phyloP scores from a whole-genome alignment of 371 early-diverging fungal genomes.

The Thermomucor indicae-seudaticae region DNA sequence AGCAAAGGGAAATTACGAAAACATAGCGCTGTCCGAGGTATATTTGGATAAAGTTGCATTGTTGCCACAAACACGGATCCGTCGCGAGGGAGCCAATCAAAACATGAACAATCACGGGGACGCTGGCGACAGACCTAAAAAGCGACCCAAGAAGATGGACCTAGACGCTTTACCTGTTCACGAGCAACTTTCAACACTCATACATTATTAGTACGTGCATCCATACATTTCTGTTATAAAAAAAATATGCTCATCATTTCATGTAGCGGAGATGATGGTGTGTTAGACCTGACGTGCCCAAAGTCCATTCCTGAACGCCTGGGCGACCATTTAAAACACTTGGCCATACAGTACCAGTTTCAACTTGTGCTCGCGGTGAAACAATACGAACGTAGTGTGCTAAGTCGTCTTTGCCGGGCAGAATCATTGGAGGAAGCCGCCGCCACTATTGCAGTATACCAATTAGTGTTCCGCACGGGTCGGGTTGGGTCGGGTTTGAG shows the following conservation, averaged over 20 bases:
- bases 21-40: background rate
- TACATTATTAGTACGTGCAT: background rate
- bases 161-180: background rate
- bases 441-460: background rate
- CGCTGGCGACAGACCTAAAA: background rate
- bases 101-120: background rate
- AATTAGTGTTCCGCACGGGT: too few species aligned
- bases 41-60: background rate
- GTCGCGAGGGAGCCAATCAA: background rate
- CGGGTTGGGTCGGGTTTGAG: too few species aligned
- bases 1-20: background rate
- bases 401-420: background rate
- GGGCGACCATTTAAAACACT: background rate
- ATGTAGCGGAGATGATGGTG: background rate
- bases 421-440: background rate
- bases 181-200: background rate
- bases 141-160: background rate
- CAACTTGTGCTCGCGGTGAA: background rate
- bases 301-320: background rate
- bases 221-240: background rate
- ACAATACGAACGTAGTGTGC: background rate
- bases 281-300: background rate
- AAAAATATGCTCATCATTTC: background rate
- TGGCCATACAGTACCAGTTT: background rate
- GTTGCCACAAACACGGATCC: background rate